Evolutionary conservation across 2,329 filamentous ascomycete species (phyloP).

Genomic region (Paracorniculantispora psalliotae): DNA sequence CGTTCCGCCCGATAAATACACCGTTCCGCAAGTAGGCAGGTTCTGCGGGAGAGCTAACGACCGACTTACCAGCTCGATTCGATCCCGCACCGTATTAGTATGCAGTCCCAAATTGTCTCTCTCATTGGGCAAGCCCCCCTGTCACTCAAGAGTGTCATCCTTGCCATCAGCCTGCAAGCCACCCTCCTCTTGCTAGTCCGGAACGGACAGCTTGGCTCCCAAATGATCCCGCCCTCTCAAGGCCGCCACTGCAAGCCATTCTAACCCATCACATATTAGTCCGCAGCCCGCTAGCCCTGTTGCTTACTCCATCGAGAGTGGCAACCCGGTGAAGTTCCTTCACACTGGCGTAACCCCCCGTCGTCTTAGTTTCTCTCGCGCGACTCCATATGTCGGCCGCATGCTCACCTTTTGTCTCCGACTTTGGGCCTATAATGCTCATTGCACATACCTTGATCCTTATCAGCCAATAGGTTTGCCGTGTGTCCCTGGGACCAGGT

Average conservation of each 20-base stretch:
- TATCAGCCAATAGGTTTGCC: slow-evolving; percentile 4
- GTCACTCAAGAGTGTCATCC: neutral
- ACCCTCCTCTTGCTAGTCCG: too few species aligned
- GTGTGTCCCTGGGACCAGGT: neutral
- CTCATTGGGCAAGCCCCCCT: neutral
- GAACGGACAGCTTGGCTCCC: too few species aligned
- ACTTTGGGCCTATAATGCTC: neutral
- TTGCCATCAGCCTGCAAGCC: neutral
- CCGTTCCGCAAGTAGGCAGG: neutral
- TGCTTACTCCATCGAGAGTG: slow-evolving; percentile 6
- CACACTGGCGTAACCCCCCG: neutral
- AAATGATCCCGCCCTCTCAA: neutral
- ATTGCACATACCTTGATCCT: neutral
- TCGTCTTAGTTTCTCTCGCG: slow-evolving; percentile 1
- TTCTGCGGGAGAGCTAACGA: neutral
- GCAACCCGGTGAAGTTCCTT: neutral
- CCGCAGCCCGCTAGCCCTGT: slow-evolving; percentile 3
- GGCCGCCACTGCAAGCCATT: neutral
- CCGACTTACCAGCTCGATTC: neutral
- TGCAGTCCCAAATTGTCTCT: neutral
- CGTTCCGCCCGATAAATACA: neutral
- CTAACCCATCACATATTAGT: too few species aligned
- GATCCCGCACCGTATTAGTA: too few species aligned
- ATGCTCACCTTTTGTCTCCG: slow-evolving; percentile 5
- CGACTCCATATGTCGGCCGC: slow-evolving; percentile 3